Conservation (phyloP, 495 filamentous ascomycete species). For the Aspergillus bertholletiae region DNA sequence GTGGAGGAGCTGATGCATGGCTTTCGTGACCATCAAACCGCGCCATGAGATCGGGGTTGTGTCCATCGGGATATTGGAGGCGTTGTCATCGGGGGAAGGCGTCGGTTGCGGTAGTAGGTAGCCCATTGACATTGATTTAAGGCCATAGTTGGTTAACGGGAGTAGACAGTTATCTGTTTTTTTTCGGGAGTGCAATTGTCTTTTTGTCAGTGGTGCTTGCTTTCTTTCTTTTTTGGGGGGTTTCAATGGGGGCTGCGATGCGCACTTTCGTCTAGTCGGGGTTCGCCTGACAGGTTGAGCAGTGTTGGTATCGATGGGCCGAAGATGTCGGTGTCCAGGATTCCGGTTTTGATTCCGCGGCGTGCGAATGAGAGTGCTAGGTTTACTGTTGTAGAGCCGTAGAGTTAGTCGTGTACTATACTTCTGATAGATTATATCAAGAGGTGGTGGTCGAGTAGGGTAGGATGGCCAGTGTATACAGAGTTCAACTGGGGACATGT, state of each 20-base stretch:
- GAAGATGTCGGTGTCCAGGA: slow-evolving; percentile 95
- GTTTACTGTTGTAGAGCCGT: slow-evolving; percentile 55
- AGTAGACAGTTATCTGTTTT: slow-evolving; percentile 70
- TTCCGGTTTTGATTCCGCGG: slow-evolving; percentile 72
- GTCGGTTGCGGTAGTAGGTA: slow-evolving; percentile 62
- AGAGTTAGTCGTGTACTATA: background rate
- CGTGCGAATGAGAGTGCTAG: slow-evolving; percentile 82
- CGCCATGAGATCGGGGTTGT: slow-evolving; percentile 89
- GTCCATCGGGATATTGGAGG: slow-evolving; percentile 46
- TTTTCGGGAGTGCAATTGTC: background rate
- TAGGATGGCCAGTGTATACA: background rate
- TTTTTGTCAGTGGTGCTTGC: no score
- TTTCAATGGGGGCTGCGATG: background rate
- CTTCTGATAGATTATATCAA: background rate
- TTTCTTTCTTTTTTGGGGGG: no score
- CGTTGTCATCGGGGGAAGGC: slow-evolving; percentile 15
- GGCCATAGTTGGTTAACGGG: slow-evolving; percentile 89
- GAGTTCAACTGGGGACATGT: no score
- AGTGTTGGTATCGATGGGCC: slow-evolving; percentile 93
- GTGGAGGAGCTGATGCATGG: slow-evolving; percentile 89
- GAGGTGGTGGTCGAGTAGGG: background rate
- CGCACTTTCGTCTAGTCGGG: slow-evolving; percentile 60
- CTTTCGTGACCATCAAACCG: slow-evolving; percentile 96
- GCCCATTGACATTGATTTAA: slow-evolving; percentile 98
- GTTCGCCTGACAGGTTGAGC: slow-evolving; percentile 72